Base-by-base conservation (phyloP, 129 eudicot genomes). In the Dittrichia graveolens region DNA sequence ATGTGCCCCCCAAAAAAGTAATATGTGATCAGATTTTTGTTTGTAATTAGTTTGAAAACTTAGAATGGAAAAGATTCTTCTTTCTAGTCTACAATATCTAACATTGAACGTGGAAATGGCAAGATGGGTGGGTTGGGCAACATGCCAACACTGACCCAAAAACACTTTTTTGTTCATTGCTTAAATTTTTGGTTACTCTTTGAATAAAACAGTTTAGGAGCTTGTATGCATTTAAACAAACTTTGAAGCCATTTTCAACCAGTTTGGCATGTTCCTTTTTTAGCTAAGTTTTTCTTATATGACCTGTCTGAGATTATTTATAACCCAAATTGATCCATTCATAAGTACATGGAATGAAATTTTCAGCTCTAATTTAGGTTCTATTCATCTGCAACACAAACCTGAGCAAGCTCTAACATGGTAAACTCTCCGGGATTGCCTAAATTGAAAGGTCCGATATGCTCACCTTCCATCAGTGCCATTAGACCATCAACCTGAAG, bases 371-470 rank as follows among this genome's bases (percentile, higher is more conserved):
- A 64, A 18, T 4, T 35, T 7, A 59, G 34, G n/a, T 12, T 64
- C 39, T 14, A 18, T 42, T 10, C 9, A 12, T 40, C 5, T 44
- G 24, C 44, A 63, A 13, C 19, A 74, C 69, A 35, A 63, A 89
- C 96, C 96, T 89, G 77, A 37, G 96, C 93, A 75, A 89, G 96
- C 87, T 89, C 96, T 65, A 89, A 78, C 96, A 89, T 87, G 68
- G 96, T 89, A 77, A 89, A 89, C 74, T 89, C 96, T 53, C 92
- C 96, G 1, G 96, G 96, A 61, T 89, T 89, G 47, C 96, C 96
- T 77, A 89, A 78, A 75, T 89, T 89, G 75, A 89, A 89, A 61
- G 96, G 96, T 40, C 96, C 96, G 0, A 87, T 75, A 70, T 89
- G 96, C 43, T 84, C 96, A 40, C 96, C 83, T 82, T 86, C 96